Evolutionary conservation across 2,329 filamentous ascomycete genomes (phyloP), one percentile per base, ranked within the genome.

Genomic region (Lachnellula hyalina): DNA sequence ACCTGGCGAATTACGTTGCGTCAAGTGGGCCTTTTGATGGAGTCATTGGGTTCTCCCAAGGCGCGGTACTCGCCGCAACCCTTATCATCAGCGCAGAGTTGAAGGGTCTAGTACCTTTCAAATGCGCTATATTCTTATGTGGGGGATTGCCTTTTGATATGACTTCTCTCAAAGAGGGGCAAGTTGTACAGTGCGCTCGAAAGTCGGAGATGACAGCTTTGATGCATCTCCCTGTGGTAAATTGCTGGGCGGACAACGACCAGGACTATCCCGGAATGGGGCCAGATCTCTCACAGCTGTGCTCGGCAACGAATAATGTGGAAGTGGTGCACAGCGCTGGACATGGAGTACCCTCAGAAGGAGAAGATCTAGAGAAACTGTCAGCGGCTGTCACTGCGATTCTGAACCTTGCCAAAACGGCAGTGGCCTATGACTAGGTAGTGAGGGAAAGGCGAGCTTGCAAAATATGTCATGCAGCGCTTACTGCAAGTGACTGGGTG

Each of bases 41-140:
- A 73, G 46, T 74, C 75, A 70, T 92, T 87, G 0, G 84, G 81
- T 9, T 71, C 68, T 28, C 21, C 1, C 11, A 47, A 8, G 44
- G 17, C n/a, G 12, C 41, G 15, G n/a, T 19, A 19, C 19, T 44
- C 5, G 41, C 21, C 11, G 41, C 17, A 11, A 21, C 41, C 11
- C 12, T 19, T n/a, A n/a, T 44, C 12, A 44, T 44, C 36, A 40
- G 36, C 15, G 14, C 15, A 4, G 36, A 40, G 17, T n/a, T 8
- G 5, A n/a, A 9, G 17, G 17, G 15, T 5, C 36, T 15, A 17
- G 36, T 17, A 32, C 28, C 9, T 32, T 17, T 40, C 36, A 40
- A 40, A 17, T 15, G 14, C 5, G 36, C 36, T 7, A 40, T 40
- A n/a, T 40, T 40, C 5, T 17, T 40, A 7, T 40, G 15, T 40